A percentile compares a stretch with the other conserved stretches of the same genome.
phyloP scores from a whole-genome alignment of 2,329 filamentous ascomycete species.

The Pestalotiopsis sp. region DNA sequence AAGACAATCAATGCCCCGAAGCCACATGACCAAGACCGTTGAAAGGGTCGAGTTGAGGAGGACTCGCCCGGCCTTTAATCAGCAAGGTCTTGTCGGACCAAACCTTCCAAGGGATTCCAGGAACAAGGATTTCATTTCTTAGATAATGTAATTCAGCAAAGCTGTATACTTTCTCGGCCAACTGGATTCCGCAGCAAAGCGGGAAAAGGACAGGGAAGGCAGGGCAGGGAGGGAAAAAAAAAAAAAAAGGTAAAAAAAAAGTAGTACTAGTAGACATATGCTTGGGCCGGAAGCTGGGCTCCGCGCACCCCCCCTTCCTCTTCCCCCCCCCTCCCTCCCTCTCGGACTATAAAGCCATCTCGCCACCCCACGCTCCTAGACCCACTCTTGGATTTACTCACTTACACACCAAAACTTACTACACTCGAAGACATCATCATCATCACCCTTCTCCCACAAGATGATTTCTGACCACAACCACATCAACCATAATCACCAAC shows the following conservation, averaged over 20 bases:
- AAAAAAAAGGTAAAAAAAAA: too few relatives aligned
- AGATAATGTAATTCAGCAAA: neutral
- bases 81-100: neutral
- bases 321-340: neutral
- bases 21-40: conserved; percentile 6
- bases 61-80: neutral
- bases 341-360: conserved; percentile 13
- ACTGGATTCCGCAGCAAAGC: too few relatives aligned
- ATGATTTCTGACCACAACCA: conserved; percentile 33
- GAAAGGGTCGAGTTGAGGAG: neutral
- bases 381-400: neutral
- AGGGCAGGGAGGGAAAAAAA: too few relatives aligned
- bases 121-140: conserved; percentile 7
- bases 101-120: conserved; percentile 2
- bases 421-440: neutral
- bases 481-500: conserved; percentile 22
- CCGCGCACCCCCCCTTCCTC: conserved; percentile 7
- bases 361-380: conserved; percentile 8
- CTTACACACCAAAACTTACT: conserved; percentile 1
- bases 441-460: conserved; percentile 17
- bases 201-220: too few relatives aligned
- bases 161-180: too few relatives aligned
- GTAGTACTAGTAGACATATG: neutral
- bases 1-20: conserved; percentile 2
- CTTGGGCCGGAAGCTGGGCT: neutral